Base-by-base conservation (phyloP, 2,329 filamentous ascomycete genomes). In the Rachicladosporium sp. region DNA sequence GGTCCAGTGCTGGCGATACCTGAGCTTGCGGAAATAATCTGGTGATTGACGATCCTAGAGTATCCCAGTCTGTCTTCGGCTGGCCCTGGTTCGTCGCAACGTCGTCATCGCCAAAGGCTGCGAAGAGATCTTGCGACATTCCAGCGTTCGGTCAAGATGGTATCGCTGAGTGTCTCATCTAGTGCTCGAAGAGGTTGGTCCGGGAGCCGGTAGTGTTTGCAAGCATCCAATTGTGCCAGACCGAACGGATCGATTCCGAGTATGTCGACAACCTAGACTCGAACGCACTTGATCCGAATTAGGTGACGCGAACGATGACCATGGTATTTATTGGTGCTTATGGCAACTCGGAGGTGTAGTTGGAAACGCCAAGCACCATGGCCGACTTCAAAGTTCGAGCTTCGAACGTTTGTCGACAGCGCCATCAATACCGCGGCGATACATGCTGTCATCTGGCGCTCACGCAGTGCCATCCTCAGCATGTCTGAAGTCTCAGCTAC, bases 51-150 rank as follows among this genome's bases (percentile, higher is more conserved):
- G 23, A 8, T 27, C 7, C 13, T 38, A 10, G n/a, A 29, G 23
- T 21, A 13, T 27, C 35, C 12, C 31, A 12, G 12, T 10, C 31
- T 55, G 52, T 31, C 49, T 40, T 11, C 47, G 46, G 4, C 33
- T 46, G 13, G 49, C 31, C 73, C 70, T 29, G 30, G 10, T 43
- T 38, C 37, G 29, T 32, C 10, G 32, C 31, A 23, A 27, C 13
- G 8, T 27, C 33, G 6, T 30, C 31, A 29, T 41, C 32, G 15
- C 51, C 66, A 51, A 74, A 74, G 43, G 66, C 71, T 43, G 68
- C 68, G 34, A 71, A 62, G 13, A 74, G 59, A 49, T 74, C 71
- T 41, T 67, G 65, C 37, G 70, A 73, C 70, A 74, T 74, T 12
- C 19, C 33, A 11, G 21, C 32, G 11, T 12, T 12, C 23, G 6